Base-by-base conservation (phyloP, 148 eudicot species). In the Talinum fruticosum region DNA sequence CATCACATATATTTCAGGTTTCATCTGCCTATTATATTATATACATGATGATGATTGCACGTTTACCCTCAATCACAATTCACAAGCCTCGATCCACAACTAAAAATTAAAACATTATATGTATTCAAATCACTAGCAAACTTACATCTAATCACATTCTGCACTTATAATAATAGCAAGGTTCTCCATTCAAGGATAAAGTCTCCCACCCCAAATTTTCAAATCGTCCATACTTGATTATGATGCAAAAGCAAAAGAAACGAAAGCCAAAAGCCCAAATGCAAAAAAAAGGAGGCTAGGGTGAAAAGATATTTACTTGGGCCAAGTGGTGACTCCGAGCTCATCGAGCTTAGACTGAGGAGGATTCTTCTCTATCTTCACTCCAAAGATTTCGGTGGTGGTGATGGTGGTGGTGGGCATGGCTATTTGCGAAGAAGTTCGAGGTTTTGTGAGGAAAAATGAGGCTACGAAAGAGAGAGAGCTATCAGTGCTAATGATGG, bases 321-420 rank as follows among this genome's bases (percentile, higher is more conserved):
- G 62, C 84, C 84, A 82, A 75, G 81, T 44, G 66, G 66, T 21
- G 67, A 82, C 81, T 44, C 65, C 79, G 75, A 82, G 84, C 7
- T 74, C 41, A 74, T 78, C 79, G 74, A 82, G 84, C 76, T 69
- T 82, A 62, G 84, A 74, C 10, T 74, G 78, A 78, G 81, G 75
- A 74, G 84, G 81, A 47, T 74, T 82, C 32, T 75, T 82, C 26
- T 78, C 47, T 69, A 82, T 78, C 68, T 69, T 78, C 12, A 82
- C 79, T 35, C 81, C 84, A 49, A 33, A 28, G 12, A 74, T 30
- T 47, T 82, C 79, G 6, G 35, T 73, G 0, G 33, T 77, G 18
- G 33, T 68, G 32, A 57, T 76, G 6, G 35, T 73, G 0, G 33
- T 77, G 18, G 33, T 68, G 32, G 68, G 15, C 51, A 68, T 72